Base-by-base conservation (phyloP, 225 moss, liverwort and hornwort genomes). In the Bryum argenteum region DNA sequence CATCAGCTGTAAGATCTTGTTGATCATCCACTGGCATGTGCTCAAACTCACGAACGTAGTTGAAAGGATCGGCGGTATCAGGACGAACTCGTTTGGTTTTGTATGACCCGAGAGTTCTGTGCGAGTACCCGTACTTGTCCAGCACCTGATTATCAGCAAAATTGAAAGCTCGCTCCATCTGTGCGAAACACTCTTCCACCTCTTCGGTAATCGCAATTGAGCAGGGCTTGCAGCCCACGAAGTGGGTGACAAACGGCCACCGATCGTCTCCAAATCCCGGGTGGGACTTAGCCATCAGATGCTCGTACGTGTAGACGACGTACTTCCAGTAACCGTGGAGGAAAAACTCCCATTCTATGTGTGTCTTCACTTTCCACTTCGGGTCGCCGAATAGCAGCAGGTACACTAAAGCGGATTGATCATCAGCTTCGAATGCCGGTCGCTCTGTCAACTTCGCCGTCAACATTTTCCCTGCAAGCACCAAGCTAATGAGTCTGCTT, bases 81-180 rank as follows among this genome's bases (percentile, higher is more conserved):
- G 58, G 70, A 11, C 86, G 82, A 44, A 87, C 83, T 64, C 82
- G 80, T 56, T 87, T 84, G 0, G 91, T 75, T 24, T 80, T 80
- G 58, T 70, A 82, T 9, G 81, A 79, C 20, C 80, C 81, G 15
- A 94, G 76, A 11, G 80, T 75, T 24, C 81, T 81, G 78, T 89
- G 88, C 60, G 86, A 67, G 17, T 81, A 90, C 12, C 88, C 91
- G n/a, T 90, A 94, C 58, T 44, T 69, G 12, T 87, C 84, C 41
- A 89, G 71, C 42, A 91, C 68, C 64, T 91, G 91, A 54, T 91
- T 88, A 24, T 94, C 94, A 6, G 91, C 91, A 45, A 89, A 89
- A 81, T 94, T 84, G 70, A 94, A 79, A 9, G 94, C 80, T 15
- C 89, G 84, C 70, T 89, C 83, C 94, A 94, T 94, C 78, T 85